A percentile compares a stretch with the other conserved stretches of the same genome.
phyloP scores from a whole-genome alignment of 176 grass and related monocot genomes.

The Zoysia japonica region DNA sequence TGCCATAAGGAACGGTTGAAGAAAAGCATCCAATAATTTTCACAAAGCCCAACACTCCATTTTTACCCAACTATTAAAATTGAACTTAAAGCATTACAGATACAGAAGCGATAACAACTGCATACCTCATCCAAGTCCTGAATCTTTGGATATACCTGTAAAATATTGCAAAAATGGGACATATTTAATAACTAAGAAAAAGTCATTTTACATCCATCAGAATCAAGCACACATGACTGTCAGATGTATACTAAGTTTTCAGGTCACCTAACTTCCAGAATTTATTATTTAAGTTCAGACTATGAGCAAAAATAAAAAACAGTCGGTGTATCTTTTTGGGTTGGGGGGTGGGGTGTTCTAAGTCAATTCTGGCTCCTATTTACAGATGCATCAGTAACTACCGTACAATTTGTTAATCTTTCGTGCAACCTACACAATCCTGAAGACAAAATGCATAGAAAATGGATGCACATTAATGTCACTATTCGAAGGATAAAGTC shows the following conservation, averaged over 20 bases:
- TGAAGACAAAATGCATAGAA: not conserved
- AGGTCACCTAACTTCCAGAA: not conserved
- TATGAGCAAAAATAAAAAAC: not conserved
- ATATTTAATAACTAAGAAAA: slow-evolving; percentile 15
- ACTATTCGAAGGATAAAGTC: too few relatives aligned
- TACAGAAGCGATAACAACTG: slow-evolving; percentile 5
- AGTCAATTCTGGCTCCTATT: not conserved
- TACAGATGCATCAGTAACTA: not conserved
- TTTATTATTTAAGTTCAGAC: not conserved
- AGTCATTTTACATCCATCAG: not conserved
- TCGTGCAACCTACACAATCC: too few relatives aligned
- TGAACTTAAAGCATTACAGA: not conserved
- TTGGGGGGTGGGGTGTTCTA: not conserved
- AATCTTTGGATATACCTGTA: slow-evolving; percentile 91
- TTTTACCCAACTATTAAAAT: not conserved
- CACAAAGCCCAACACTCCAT: too few relatives aligned
- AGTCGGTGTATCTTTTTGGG: too few relatives aligned
- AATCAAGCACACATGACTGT: not conserved
- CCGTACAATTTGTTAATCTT: not conserved
- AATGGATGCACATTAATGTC: not conserved
- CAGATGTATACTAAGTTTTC: not conserved
- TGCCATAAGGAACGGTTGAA: too few relatives aligned
- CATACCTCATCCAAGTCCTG: slow-evolving; percentile 78
- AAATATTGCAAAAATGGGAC: slow-evolving; percentile 23
- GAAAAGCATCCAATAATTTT: too few relatives aligned